Conservation (phyloP, 129 eudicot species). For the Gnaphalium uliginosum region DNA sequence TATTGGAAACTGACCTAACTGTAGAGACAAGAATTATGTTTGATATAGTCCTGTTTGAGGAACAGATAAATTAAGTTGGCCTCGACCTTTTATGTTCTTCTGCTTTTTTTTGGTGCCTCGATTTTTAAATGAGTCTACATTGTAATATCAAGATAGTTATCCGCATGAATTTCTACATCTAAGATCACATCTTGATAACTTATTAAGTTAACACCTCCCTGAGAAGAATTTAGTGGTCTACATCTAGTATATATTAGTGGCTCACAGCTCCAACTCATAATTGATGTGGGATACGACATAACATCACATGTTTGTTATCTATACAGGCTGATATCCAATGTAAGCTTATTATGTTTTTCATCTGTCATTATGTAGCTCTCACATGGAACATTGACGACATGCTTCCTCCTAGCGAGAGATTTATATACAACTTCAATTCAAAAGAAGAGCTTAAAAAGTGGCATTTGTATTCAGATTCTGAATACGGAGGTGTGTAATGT, state of each 20-base stretch:
- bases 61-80: neutral
- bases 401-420: slow-evolving; percentile 77
- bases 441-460: slow-evolving; percentile 84
- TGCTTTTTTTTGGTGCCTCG: neutral
- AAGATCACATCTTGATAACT: neutral
- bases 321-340: neutral
- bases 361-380: slow-evolving; percentile 56
- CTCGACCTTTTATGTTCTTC: no score
- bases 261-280: neutral
- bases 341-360: neutral
- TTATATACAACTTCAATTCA: slow-evolving; percentile 65
- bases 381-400: slow-evolving; percentile 82
- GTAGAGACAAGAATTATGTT: neutral
- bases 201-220: neutral
- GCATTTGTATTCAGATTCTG: slow-evolving; percentile 98
- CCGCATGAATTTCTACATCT: neutral
- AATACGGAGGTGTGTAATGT: slow-evolving; percentile 68
- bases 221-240: neutral
- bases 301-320: neutral
- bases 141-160: neutral
- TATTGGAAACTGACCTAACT: neutral
- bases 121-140: neutral
- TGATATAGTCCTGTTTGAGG: neutral
- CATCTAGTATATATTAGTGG: neutral
- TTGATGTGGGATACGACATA: neutral